These are phyloP conservation scores for Hanseniaspora sp. DNA, from an alignment of 1,139 yeast species.

Conservation along the genomic window DNA sequence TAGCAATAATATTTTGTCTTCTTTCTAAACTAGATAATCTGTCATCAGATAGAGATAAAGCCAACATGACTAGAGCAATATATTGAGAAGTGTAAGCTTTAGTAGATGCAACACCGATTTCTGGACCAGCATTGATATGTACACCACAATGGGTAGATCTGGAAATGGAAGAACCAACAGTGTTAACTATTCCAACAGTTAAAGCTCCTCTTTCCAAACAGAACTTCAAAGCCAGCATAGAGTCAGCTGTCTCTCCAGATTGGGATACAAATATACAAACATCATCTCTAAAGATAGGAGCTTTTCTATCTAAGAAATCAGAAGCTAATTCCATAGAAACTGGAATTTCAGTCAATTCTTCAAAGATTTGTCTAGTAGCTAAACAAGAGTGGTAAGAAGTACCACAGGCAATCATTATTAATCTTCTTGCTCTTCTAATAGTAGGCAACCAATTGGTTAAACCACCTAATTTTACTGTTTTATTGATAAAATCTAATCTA, in stretches of 20 bases:
- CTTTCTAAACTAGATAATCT: slow-evolving; percentile 65
- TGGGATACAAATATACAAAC: slow-evolving; percentile 96
- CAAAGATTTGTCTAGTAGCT: slow-evolving; percentile 92
- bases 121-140: slow-evolving; percentile 98
- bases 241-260: slow-evolving; percentile 98
- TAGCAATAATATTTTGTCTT: slow-evolving; percentile 76
- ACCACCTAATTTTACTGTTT: slow-evolving; percentile 77
- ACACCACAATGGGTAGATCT: slow-evolving; percentile 98
- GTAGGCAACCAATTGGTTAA: slow-evolving; percentile 73
- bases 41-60: slow-evolving; percentile 85
- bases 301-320: slow-evolving; percentile 86
- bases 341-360: slow-evolving; percentile 92
- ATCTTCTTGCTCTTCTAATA: slow-evolving; percentile 86
- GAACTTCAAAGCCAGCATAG: slow-evolving; percentile 91
- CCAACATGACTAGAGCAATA: slow-evolving; percentile 94
- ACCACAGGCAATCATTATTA: slow-evolving; percentile 98
- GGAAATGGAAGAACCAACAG: slow-evolving; percentile 93
- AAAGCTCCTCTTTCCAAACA: slow-evolving; percentile 95
- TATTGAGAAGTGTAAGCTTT: slow-evolving; percentile 98
- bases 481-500: slow-evolving; percentile 82
- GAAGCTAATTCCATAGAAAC: slow-evolving; percentile 94
- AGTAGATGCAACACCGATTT: slow-evolving; percentile 99
- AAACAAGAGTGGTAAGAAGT: slow-evolving; percentile 97
- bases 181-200: slow-evolving; percentile 88
- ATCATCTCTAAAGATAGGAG: slow-evolving; percentile 96